A percentile compares a stretch with the other conserved stretches of the same genome.
phyloP scores from a whole-genome alignment of 345 rosid genomes.

The Dipteronia dyeriana region DNA sequence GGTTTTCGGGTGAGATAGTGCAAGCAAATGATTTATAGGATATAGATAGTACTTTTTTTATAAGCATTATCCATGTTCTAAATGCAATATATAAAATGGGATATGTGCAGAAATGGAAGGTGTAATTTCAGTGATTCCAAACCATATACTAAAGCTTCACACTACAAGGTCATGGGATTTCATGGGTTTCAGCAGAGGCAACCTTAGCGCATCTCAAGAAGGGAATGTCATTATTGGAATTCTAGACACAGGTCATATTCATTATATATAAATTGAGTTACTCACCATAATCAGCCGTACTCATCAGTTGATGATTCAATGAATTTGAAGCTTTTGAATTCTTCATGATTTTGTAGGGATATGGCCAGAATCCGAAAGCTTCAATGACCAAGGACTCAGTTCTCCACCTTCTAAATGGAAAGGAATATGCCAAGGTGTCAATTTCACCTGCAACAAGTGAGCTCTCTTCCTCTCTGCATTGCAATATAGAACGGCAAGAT shows the following conservation, averaged over 20 bases:
- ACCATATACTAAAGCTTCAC: constrained; percentile 31
- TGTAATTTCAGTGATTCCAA: constrained; percentile 44
- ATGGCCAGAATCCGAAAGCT: constrained; percentile 37
- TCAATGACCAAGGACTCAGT: constrained; percentile 23
- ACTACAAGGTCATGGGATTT: constrained; percentile 48
- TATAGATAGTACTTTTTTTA: no score
- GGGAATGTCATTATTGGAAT: constrained; percentile 28
- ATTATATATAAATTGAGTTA: background rate
- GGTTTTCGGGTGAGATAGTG: constrained; percentile 30
- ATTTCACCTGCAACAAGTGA: constrained; percentile 53
- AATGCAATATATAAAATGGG: background rate
- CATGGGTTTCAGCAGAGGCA: constrained; percentile 26
- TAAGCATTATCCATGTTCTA: background rate
- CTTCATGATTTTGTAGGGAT: constrained; percentile 19
- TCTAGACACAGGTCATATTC: constrained; percentile 31
- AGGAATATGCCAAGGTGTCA: constrained; percentile 31
- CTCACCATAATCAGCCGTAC: background rate
- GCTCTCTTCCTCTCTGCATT: background rate
- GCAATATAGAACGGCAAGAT: background rate
- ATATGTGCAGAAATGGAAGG: constrained; percentile 31
- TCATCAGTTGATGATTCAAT: background rate
- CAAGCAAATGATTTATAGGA: background rate
- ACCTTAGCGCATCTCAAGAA: background rate
- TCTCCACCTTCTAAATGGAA: constrained; percentile 39
- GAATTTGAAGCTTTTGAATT: background rate